Percentiles rank a stretch among this genome's conserved stretches.
Conservation (phyloP, 1,139 yeast genomes). For the Suhomyces panamericanus region DNA sequence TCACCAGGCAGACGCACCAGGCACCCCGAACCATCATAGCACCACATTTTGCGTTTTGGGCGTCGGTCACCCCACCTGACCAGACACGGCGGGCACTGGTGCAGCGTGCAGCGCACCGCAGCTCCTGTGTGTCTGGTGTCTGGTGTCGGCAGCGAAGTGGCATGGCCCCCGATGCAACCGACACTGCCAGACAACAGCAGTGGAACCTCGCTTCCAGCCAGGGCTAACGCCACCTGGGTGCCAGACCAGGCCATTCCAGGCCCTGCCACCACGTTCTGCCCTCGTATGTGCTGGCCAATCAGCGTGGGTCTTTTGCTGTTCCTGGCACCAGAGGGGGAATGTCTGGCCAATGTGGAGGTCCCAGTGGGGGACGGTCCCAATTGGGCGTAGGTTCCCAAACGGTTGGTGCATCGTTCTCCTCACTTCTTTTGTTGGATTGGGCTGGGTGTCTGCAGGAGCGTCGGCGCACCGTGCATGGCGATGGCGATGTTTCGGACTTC, state of each 20-base stretch:
- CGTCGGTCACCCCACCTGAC: conserved; percentile 3
- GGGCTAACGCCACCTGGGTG: not conserved
- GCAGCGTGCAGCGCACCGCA: not conserved
- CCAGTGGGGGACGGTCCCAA: no score
- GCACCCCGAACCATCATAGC: not conserved
- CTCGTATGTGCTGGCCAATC: no score
- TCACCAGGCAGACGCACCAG: conserved; percentile 9
- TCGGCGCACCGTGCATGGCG: conserved; percentile 6
- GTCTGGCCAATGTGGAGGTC: not conserved
- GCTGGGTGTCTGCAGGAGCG: conserved; percentile 8
- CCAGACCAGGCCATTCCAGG: not conserved
- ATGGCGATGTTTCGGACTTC: conserved; percentile 8
- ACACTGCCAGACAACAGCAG: no score
- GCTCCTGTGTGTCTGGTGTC: not conserved
- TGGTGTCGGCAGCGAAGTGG: not conserved
- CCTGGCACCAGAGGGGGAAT: not conserved
- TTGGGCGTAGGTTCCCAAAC: no score
- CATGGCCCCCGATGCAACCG: no score
- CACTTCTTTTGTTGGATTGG: conserved; percentile 10
- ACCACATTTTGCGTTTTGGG: conserved; percentile 1
- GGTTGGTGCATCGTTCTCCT: conserved; percentile 4
- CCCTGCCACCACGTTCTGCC: no score
- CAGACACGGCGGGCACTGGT: not conserved
- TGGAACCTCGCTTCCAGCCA: no score
- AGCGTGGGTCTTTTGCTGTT: no score